Evolutionary conservation across 2,329 filamentous ascomycete species (phyloP), one percentile per base, ranked within the genome.

Genomic region (Cercospora canescens): DNA sequence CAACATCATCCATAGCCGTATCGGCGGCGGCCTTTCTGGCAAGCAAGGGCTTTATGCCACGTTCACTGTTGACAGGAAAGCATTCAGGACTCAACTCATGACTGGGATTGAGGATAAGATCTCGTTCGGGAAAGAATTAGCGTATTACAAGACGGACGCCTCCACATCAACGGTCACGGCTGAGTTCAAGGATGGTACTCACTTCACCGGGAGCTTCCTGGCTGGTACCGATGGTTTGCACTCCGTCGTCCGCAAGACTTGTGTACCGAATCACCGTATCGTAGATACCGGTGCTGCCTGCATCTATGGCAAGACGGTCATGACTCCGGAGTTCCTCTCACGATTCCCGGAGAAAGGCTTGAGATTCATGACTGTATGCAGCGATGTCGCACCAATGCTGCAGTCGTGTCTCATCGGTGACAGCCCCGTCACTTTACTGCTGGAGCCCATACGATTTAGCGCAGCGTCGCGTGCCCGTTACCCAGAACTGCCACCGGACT

Each of bases 251-350:
- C 67, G 74, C n/a, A 57, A 60, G 9, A 67, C 70, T 4, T 57
- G 66, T 18, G 41, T 75, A 3, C 73, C 69, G 32, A 54, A 66
- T 7, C 60, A 65, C 55, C 60, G 62, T n/a, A 52, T 68, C 34
- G 48, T 70, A 6, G 71, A 73, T 59, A 72, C 69, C 1, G 71
- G 68, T 6, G 70, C 63, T 7, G 34, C 63, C 7, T 69, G 66
- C 48, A 66, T 74, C 34, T 73, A 70, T 41, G 72, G 72, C 65
- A 74, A 74, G 62, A 73, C 71, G 0, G 66, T 60, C 24, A 52
- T 73, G 60, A 71, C 69, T 8, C 64, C 69, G 30, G 67, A 66
- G 8, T 54, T 72, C 26, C 50, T 67, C 14, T 34, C 45, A 18
- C 39, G 58, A 28, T 72, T 69, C 48, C 70, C 70, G 24, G 64